phyloP scores from a whole-genome alignment of 2,329 filamentous ascomycete genomes.

The Trichoderma breve region DNA sequence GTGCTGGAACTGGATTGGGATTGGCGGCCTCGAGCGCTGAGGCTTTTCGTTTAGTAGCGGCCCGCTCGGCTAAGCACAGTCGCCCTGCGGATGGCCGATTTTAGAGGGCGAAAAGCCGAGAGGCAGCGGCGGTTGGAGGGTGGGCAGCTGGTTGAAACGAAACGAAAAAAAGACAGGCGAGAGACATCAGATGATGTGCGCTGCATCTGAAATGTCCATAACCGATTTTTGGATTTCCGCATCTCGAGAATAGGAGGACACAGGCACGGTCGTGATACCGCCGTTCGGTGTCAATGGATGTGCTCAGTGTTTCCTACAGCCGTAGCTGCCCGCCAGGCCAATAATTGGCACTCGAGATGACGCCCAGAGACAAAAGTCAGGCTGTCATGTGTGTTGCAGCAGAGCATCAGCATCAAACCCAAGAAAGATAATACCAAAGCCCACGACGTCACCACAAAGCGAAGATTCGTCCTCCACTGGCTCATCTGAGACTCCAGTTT shows the following conservation, averaged over 20 bases:
- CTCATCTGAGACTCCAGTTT: neutral
- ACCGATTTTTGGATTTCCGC: too few relatives aligned
- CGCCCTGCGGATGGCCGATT: neutral
- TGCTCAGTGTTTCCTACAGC: neutral
- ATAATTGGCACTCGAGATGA: neutral
- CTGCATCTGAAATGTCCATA: neutral
- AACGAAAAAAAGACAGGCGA: neutral
- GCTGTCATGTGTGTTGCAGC: neutral
- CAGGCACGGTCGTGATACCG: neutral
- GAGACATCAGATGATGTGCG: neutral
- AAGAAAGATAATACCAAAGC: neutral
- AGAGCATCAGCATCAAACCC: neutral
- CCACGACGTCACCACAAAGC: neutral
- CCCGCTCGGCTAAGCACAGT: conserved; percentile 4
- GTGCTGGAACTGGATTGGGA: neutral
- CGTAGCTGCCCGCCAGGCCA: too few relatives aligned
- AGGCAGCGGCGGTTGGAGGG: neutral
- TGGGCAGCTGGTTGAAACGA: neutral
- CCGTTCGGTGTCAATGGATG: neutral
- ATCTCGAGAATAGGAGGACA: neutral
- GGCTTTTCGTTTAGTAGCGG: conserved; percentile 6
- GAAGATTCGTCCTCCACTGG: neutral
- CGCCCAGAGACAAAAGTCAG: neutral
- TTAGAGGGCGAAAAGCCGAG: neutral
- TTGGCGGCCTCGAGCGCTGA: neutral